Base-by-base conservation (phyloP, 192 early-diverging fungal species). In the Radiomyces spectabilis region DNA sequence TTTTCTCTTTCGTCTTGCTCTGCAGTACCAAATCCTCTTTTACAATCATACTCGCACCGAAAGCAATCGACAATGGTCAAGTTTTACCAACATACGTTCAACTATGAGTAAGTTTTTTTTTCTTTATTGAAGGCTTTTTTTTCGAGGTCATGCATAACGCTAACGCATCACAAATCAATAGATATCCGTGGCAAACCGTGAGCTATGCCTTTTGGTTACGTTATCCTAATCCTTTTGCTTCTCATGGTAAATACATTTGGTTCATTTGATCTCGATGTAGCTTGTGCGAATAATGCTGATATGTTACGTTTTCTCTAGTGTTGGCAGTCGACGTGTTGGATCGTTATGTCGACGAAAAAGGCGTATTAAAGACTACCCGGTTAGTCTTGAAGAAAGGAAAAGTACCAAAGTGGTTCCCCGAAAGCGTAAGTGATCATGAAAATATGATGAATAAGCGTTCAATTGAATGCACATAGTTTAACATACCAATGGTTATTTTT, bases 171-270 rank as follows among this genome's bases (percentile, higher is more conserved):
- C 8, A 5, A 37, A 19, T 4, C n/a, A 37, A 10, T 34, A 50
- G 51, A 18, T 72, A 85, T 56, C 78, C 84, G 34, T 94, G 90
- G 91, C 74, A 78, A 31, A 85, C 78, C 49, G 90, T 97, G 45
- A 90, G 94, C 8, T 80, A 78, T 50, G 94, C 94, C 18, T 89
- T 97, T 52, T 93, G 86, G 81, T 69, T 88, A 60, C 87, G 95
- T 39, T 99, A 99, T 74, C 97, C 97, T 41, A 99, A 99, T 67
- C 97, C 97, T 22, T 95, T 92, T 70, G 89, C 97, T 3, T 79
- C 84, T 6, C 97, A 99, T 72, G 64, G 64, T 66, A 66, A 51
- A 33, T n/a, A 22, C 9, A 18, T 34, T 10, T 27, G n/a, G 13
- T 13, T 38, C 16, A 15, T 40, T 5, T 38, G 15, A 16, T 10